Percentiles rank a stretch among this genome's conserved stretches.
These are phyloP conservation scores for Malassezia caprae DNA, from an alignment of 1,284 basidiomycete genomes.

Conservation along the genomic window DNA sequence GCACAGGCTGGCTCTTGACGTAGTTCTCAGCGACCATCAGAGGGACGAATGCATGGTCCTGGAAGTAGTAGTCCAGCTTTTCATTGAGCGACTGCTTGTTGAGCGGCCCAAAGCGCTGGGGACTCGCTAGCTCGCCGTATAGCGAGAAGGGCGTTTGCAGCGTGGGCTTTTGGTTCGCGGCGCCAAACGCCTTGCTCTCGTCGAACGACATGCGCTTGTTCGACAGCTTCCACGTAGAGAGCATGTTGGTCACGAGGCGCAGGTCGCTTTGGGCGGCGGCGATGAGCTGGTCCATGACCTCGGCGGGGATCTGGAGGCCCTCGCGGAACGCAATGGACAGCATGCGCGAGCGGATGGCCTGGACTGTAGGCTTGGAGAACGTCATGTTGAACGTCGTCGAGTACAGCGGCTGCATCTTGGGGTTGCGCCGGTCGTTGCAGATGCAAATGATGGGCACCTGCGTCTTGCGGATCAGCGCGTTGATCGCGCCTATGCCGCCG, in stretches of 20 bases:
- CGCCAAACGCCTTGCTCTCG: slow-evolving; percentile 66
- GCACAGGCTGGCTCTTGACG: slow-evolving; percentile 52
- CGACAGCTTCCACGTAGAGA: slow-evolving; percentile 72
- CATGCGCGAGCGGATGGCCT: slow-evolving; percentile 51
- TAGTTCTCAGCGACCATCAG: slow-evolving; percentile 71
- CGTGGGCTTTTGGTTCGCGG: slow-evolving; percentile 70
- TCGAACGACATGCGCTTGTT: slow-evolving; percentile 50
- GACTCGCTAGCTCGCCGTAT: slow-evolving; percentile 62
- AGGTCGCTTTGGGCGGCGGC: slow-evolving; percentile 84
- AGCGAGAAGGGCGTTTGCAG: slow-evolving; percentile 60
- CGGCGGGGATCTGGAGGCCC: slow-evolving; percentile 76
- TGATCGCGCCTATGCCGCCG: slow-evolving; percentile 86
- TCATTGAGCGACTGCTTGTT: slow-evolving; percentile 72
- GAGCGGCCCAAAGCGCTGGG: slow-evolving; percentile 75
- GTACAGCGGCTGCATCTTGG: slow-evolving; percentile 80
- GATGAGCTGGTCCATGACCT: slow-evolving; percentile 85
- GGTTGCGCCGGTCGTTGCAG: slow-evolving; percentile 75
- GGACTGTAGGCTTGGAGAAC: slow-evolving; percentile 35
- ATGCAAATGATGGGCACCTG: slow-evolving; percentile 97
- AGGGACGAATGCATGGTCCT: slow-evolving; percentile 84
- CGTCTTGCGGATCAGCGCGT: slow-evolving; percentile 83
- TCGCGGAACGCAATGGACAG: slow-evolving; percentile 61
- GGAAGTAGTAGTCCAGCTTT: slow-evolving; percentile 93
- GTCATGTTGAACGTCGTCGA: slow-evolving; percentile 64
- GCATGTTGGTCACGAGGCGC: slow-evolving; percentile 91